Evolutionary conservation across 1,139 yeast genomes (phyloP), one percentile per base, ranked within the genome.

Genomic region (Kodamaea sp.): DNA sequence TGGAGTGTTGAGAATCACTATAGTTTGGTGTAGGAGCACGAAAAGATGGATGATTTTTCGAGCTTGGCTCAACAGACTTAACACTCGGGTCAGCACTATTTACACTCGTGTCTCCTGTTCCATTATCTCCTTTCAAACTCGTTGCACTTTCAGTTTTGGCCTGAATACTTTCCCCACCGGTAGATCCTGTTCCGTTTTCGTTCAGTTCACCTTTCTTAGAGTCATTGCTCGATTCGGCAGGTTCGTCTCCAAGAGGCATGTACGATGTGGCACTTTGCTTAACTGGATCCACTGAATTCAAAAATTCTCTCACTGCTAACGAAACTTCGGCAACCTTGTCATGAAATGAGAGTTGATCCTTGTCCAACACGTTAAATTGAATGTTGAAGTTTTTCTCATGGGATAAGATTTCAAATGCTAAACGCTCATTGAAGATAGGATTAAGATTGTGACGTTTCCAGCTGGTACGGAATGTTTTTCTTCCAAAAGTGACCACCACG

Each of bases 401-500:
- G 3, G 78, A 71, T 28, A 78, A 68, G 0, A 92, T 76, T 45
- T 90, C 95, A 55, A 92, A 83, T 2, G 92, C 82, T 26, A 90
- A 63, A 46, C 84, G 65, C 58, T 90, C 96, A 53, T 87, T 82
- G 57, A 80, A 92, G 1, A 81, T 73, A 0, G 98, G 98, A 39
- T 83, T 83, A 34, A 88, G 60, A 1, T 87, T 83, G 53, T 90
- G 97, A 19, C 88, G 76, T 48, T 82, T 77, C 80, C 89, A 84
- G 15, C 92, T 83, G 0, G 97, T 89, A 46, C 95, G 76, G 57
- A 80, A 90, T 0, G 94, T 88, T 44, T 84, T 83, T 51, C 86
- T 83, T 9, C 97, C 97, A 57, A 90, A 88, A 0, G 96, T 82
- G 1, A 87, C 82, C 12, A 90, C 92, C 5, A 90, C 95, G 61